Conservation (phyloP, 345 rosid species). For the Toxicodendron radicans region DNA sequence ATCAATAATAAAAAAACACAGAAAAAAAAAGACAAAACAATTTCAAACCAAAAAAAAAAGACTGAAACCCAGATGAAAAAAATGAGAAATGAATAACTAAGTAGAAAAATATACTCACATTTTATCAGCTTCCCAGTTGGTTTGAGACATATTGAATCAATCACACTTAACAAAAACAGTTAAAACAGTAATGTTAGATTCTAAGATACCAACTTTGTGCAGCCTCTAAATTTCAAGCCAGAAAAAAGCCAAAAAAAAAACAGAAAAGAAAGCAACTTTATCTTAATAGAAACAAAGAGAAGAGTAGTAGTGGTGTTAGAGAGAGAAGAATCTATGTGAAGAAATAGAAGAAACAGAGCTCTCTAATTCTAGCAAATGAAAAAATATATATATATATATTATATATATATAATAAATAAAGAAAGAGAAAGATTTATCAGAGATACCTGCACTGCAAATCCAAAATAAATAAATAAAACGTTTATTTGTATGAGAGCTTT, state of each 20-base stretch:
- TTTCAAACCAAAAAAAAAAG: neutral
- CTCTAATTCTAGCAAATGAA: constrained; percentile 32
- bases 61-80: constrained; percentile 21
- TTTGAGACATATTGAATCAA: constrained; percentile 66
- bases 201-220: constrained; percentile 26
- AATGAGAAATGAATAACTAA: constrained; percentile 9
- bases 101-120: constrained; percentile 51
- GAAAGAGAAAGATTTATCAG: constrained; percentile 15
- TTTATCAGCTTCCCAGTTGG: constrained; percentile 99
- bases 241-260: too few relatives aligned
- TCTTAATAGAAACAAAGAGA: neutral
- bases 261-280: neutral
- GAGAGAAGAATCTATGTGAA: constrained; percentile 38
- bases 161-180: constrained; percentile 37
- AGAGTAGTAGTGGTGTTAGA: constrained; percentile 7
- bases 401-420: too few relatives aligned
- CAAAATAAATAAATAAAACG: constrained; percentile 20
- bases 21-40: too few relatives aligned
- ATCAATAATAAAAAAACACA: constrained; percentile 26
- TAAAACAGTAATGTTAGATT: constrained; percentile 40
- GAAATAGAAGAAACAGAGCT: constrained; percentile 18
- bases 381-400: too few relatives aligned
- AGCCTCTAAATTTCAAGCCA: constrained; percentile 32
- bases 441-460: constrained; percentile 36
- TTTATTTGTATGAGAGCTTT: constrained; percentile 12